These are phyloP conservation scores for Fusarium equiseti DNA, from an alignment of 2,329 filamentous ascomycete species.

Conservation along the genomic window DNA sequence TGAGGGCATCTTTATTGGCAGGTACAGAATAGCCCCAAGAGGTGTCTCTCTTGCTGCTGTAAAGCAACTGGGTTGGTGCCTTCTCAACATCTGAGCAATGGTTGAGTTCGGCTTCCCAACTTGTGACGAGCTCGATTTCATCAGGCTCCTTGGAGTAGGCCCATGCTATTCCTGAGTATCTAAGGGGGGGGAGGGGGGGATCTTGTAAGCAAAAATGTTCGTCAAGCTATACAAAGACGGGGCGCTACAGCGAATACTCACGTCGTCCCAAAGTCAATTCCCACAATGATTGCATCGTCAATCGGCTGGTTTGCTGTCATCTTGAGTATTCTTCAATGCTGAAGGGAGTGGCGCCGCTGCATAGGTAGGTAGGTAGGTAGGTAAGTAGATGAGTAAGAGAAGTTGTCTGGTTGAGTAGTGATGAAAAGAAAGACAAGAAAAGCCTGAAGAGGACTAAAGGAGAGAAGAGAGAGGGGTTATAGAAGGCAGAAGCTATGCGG, in stretches of 20 bases:
- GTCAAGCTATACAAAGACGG: too few relatives aligned
- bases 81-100: slow-evolving; percentile 51
- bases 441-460: rapidly evolving
- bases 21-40: slow-evolving; percentile 53
- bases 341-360: too few relatives aligned
- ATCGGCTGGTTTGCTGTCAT: not conserved
- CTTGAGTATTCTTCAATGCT: not conserved
- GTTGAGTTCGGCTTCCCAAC: slow-evolving; percentile 44
- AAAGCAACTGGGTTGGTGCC: slow-evolving; percentile 47
- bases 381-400: not conserved
- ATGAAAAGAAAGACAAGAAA: not conserved
- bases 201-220: not conserved
- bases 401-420: rapidly evolving
- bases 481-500: not conserved
- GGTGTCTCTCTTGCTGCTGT: rapidly evolving
- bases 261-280: slow-evolving; percentile 63
- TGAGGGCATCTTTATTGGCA: slow-evolving; percentile 33
- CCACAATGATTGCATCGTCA: slow-evolving; percentile 51
- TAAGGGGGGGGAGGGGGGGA: slow-evolving; percentile 17
- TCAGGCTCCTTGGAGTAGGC: slow-evolving; percentile 48
- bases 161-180: slow-evolving; percentile 58
- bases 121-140: slow-evolving; percentile 49
- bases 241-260: slow-evolving; percentile 36
- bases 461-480: rapidly evolving
- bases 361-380: too few relatives aligned